phyloP scores from a whole-genome alignment of 2,329 filamentous ascomycete genomes.

The Curvularia lunata region DNA sequence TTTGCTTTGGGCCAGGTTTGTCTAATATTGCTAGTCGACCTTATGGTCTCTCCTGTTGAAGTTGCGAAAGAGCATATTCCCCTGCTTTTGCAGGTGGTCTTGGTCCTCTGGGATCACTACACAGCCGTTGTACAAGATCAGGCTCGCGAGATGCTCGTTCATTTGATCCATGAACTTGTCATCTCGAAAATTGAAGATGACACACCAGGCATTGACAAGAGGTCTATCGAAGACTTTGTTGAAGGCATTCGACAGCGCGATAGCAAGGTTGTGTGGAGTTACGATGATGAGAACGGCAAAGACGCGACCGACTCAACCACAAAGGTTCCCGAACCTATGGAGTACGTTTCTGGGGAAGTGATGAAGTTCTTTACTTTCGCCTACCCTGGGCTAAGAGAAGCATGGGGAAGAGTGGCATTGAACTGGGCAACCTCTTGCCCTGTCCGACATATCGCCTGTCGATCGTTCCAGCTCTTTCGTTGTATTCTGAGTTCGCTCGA shows the following conservation, averaged over 20 bases:
- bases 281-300: slow-evolving; percentile 88
- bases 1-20: slow-evolving; percentile 93
- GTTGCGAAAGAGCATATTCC: slow-evolving; percentile 80
- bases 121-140: slow-evolving; percentile 94
- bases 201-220: slow-evolving; percentile 68
- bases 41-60: slow-evolving; percentile 91
- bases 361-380: slow-evolving; percentile 83
- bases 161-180: slow-evolving; percentile 94
- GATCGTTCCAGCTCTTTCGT: slow-evolving; percentile 96
- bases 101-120: slow-evolving; percentile 97
- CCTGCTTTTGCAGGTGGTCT: slow-evolving; percentile 85
- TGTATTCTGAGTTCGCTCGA: slow-evolving; percentile 91
- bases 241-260: slow-evolving; percentile 87
- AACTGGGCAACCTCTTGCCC: slow-evolving; percentile 98
- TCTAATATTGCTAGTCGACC: slow-evolving; percentile 89
- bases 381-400: slow-evolving; percentile 84
- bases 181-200: slow-evolving; percentile 78
- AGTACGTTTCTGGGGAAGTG: slow-evolving; percentile 79
- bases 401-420: slow-evolving; percentile 88
- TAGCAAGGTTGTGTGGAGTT: slow-evolving; percentile 85
- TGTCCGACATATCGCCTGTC: slow-evolving; percentile 90
- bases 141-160: slow-evolving; percentile 95
- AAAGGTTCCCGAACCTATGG: slow-evolving; percentile 88
- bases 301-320: slow-evolving; percentile 70
- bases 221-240: slow-evolving; percentile 83